Percentiles rank a stretch among this genome's conserved stretches.
phyloP scores from a whole-genome alignment of 495 filamentous ascomycete species.

The Oleoguttula mirabilis region DNA sequence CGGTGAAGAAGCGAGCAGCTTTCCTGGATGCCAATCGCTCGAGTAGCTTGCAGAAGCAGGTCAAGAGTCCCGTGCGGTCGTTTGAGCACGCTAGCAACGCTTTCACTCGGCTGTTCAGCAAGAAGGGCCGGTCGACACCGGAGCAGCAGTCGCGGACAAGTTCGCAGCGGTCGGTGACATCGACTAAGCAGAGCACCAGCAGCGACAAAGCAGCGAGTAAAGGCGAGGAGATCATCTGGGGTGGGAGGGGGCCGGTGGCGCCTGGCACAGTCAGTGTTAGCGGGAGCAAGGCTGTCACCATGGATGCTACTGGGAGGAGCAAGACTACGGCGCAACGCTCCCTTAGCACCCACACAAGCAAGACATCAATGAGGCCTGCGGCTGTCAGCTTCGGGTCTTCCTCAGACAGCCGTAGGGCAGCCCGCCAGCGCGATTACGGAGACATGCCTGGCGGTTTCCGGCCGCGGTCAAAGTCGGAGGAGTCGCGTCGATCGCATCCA shows the following conservation, averaged over 20 bases:
- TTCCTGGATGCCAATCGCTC: conserved; percentile 11
- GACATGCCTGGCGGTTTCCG: conserved; percentile 13
- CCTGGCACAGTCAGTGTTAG: not conserved
- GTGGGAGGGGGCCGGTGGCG: not conserved
- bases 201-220: not conserved
- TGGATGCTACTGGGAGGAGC: not conserved
- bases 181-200: not conserved
- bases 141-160: not conserved
- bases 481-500: too few species aligned
- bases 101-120: conserved; percentile 19
- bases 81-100: conserved; percentile 22
- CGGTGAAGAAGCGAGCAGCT: conserved; percentile 15
- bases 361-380: not conserved
- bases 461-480: conserved; percentile 1
- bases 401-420: too few species aligned
- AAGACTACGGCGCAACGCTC: not conserved
- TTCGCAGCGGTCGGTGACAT: not conserved
- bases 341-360: not conserved
- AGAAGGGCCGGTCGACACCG: conserved; percentile 6
- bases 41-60: conserved; percentile 7
- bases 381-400: too few species aligned
- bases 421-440: conserved; percentile 4
- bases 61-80: conserved; percentile 16
- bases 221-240: conserved; percentile 5
- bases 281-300: not conserved